Conservation (phyloP, 176 grass and related monocot genomes). For the Carex parvula region DNA sequence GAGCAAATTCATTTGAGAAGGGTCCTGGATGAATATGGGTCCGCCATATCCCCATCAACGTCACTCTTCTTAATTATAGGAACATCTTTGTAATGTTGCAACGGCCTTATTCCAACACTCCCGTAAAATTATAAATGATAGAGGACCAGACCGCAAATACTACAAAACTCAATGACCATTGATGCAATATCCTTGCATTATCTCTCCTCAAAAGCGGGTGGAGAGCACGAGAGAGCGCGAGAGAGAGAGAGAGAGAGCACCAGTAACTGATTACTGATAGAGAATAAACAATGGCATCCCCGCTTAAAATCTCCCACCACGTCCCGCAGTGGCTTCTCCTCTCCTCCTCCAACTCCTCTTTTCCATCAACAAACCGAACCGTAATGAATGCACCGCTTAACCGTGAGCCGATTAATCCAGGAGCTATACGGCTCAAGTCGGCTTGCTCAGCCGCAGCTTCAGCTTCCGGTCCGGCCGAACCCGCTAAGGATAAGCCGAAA, state of each 20-base stretch:
- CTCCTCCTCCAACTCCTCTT: background rate
- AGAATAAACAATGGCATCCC: conserved; percentile 16
- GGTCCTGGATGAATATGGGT: no score
- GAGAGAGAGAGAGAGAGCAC: background rate
- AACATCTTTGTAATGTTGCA: no score
- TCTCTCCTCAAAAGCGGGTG: background rate
- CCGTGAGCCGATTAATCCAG: background rate
- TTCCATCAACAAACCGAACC: background rate
- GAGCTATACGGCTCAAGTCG: background rate
- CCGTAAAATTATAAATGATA: no score
- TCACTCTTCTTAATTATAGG: no score
- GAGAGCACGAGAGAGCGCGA: background rate
- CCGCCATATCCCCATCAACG: no score
- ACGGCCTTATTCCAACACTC: no score
- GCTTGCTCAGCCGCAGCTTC: background rate
- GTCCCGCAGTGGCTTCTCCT: background rate
- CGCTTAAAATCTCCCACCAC: background rate
- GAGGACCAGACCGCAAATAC: background rate
- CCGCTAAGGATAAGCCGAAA: conserved; percentile 11
- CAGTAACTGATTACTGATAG: background rate
- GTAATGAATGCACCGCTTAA: background rate
- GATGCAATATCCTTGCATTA: background rate
- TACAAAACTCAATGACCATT: background rate
- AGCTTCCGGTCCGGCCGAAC: background rate
- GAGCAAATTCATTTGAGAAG: no score